These are phyloP conservation scores for Astrothelium macrocarpum DNA, from an alignment of 495 filamentous ascomycete genomes.

Conservation along the genomic window DNA sequence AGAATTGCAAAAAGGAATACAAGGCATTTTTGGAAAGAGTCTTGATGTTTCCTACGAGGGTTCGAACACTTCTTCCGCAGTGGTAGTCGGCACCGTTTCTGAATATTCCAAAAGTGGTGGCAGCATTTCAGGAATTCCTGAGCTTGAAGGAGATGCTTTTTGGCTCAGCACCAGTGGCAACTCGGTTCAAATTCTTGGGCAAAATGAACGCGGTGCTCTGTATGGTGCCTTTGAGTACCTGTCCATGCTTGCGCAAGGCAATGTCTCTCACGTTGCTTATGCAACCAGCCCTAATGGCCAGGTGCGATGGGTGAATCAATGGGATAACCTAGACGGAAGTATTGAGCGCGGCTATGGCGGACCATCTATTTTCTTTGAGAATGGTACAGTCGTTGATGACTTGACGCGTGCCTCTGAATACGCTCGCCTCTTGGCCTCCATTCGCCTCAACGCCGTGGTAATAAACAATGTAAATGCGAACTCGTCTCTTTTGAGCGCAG, in stretches of 20 bases:
- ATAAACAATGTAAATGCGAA: slow-evolving; percentile 72
- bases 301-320: slow-evolving; percentile 64
- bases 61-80: slow-evolving; percentile 27
- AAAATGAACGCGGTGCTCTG: slow-evolving; percentile 57
- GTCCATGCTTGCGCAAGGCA: slow-evolving; percentile 51
- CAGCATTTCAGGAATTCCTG: slow-evolving; percentile 22
- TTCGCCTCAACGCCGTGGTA: slow-evolving; percentile 54
- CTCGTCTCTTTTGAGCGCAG: slow-evolving; percentile 41
- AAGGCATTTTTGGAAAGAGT: slow-evolving; percentile 42
- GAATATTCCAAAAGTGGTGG: slow-evolving; percentile 33
- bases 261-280: slow-evolving; percentile 45
- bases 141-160: slow-evolving; percentile 54
- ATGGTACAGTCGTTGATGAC: slow-evolving; percentile 45
- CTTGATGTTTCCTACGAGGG: slow-evolving; percentile 29
- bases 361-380: slow-evolving; percentile 56
- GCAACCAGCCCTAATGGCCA: slow-evolving; percentile 50
- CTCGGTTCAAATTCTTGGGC: slow-evolving; percentile 50
- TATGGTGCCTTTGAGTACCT: slow-evolving; percentile 65
- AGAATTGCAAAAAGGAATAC: slow-evolving; percentile 51
- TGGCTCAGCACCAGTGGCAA: slow-evolving; percentile 42
- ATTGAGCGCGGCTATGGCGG: slow-evolving; percentile 65
- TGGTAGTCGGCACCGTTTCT: slow-evolving; percentile 50
- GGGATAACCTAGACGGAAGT: slow-evolving; percentile 63
- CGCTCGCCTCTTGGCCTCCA: slow-evolving; percentile 58
- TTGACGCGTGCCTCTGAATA: slow-evolving; percentile 51